These are phyloP conservation scores for Exophiala oligosperma DNA, from an alignment of 2,329 filamentous ascomycete species.

Conservation along the genomic window DNA sequence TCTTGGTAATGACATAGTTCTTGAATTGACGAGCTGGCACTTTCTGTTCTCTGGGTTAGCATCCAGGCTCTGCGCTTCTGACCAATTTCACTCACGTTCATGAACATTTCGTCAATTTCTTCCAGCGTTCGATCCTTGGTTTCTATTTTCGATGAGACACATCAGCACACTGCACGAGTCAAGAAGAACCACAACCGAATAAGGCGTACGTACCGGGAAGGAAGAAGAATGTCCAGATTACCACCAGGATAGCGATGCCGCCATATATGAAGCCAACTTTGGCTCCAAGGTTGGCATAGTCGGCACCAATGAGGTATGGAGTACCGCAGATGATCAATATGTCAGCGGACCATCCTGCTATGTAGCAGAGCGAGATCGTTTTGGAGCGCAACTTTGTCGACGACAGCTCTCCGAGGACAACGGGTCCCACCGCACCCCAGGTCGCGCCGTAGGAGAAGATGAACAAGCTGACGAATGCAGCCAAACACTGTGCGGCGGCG, in stretches of 20 bases:
- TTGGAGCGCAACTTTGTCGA: conserved; percentile 44
- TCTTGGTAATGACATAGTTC: conserved; percentile 13
- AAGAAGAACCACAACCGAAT: too few relatives aligned
- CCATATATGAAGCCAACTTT: conserved; percentile 32
- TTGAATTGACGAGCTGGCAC: conserved; percentile 10
- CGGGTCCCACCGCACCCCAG: conserved; percentile 44
- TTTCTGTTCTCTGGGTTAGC: conserved; percentile 2
- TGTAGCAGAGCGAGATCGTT: conserved; percentile 43
- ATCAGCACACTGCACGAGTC: neutral
- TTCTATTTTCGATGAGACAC: conserved; percentile 8
- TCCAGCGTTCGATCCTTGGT: conserved; percentile 64
- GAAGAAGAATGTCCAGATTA: conserved; percentile 26
- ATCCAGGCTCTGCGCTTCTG: neutral
- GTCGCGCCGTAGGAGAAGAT: conserved; percentile 41
- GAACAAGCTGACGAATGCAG: conserved; percentile 31
- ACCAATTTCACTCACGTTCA: conserved; percentile 33
- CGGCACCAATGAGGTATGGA: conserved; percentile 44
- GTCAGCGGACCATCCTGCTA: conserved; percentile 38
- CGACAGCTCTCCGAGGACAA: conserved; percentile 46
- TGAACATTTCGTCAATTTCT: conserved; percentile 77
- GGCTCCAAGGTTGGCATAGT: conserved; percentile 30
- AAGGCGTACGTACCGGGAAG: conserved; percentile 11
- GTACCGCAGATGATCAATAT: conserved; percentile 39
- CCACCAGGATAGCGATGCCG: conserved; percentile 20
- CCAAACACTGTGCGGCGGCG: conserved; percentile 7